Evolutionary conservation across 371 early-diverging fungal genomes (phyloP).

Genomic region (Mortierella sp.): DNA sequence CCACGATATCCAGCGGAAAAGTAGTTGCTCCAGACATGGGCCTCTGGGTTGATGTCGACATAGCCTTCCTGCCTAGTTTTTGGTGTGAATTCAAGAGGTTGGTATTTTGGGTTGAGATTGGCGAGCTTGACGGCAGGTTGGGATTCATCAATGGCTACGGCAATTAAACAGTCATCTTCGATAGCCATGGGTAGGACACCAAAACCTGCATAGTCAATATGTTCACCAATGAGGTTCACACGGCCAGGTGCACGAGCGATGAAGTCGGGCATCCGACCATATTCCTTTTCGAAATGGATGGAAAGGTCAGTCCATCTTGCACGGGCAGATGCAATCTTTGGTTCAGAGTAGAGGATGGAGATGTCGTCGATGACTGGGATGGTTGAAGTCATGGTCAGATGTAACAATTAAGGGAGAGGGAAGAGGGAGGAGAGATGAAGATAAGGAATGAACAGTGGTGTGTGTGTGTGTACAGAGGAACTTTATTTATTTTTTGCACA

Average conservation of each 20-base stretch:
- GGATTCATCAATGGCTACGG: constrained; percentile 66
- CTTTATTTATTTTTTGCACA: not conserved
- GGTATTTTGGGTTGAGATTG: constrained; percentile 76
- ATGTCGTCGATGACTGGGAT: constrained; percentile 52
- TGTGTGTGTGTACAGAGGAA: too few species aligned
- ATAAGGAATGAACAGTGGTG: too few species aligned
- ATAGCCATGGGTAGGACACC: constrained; percentile 97
- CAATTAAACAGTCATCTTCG: constrained; percentile 87
- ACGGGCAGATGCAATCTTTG: constrained; percentile 40
- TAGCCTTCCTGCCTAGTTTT: constrained; percentile 64
- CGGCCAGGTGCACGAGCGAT: constrained; percentile 93
- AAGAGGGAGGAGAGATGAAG: not conserved
- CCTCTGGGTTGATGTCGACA: constrained; percentile 77
- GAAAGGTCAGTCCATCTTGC: constrained; percentile 58
- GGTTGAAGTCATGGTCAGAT: constrained; percentile 13
- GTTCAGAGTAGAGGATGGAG: constrained; percentile 49
- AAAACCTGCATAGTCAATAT: constrained; percentile 96
- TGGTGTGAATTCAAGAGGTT: constrained; percentile 66
- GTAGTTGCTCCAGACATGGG: constrained; percentile 88
- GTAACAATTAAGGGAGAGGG: not conserved
- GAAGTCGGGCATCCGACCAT: constrained; percentile 80
- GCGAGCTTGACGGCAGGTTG: constrained; percentile 69
- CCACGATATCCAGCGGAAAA: constrained; percentile 86
- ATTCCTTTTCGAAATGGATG: constrained; percentile 68
- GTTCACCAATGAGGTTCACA: constrained; percentile 95